Conservation (phyloP, 495 filamentous ascomycete genomes). For the Margaritispora aquatica region DNA sequence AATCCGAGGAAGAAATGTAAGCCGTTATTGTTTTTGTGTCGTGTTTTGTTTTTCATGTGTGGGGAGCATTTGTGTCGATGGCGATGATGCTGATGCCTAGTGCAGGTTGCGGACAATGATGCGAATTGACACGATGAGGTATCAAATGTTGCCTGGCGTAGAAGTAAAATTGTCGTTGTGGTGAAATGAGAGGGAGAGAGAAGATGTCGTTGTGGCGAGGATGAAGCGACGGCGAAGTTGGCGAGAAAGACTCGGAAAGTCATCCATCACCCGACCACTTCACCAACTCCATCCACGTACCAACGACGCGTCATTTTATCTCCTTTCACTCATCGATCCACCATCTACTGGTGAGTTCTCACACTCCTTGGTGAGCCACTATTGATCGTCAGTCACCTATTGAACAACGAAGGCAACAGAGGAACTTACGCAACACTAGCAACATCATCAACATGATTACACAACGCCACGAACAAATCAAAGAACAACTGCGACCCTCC, state of each 20-base stretch:
- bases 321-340: background rate
- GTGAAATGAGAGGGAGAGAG: background rate
- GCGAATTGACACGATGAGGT: no score
- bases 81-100: no score
- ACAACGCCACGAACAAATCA: conserved; percentile 95
- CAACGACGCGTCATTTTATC: no score
- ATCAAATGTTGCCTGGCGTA: no score
- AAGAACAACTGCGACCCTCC: conserved; percentile 88
- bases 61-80: background rate
- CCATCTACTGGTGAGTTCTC: conserved; percentile 19
- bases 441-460: conserved; percentile 91
- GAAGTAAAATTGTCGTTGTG: no score
- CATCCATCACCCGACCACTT: background rate
- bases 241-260: background rate
- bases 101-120: no score
- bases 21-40: no score
- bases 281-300: background rate
- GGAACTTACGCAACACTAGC: conserved; percentile 23
- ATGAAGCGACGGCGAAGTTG: background rate
- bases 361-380: conserved; percentile 25
- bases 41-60: background rate
- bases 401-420: conserved; percentile 4
- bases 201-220: background rate
- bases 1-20: no score
- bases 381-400: background rate